Evolutionary conservation across 2,329 filamentous ascomycete genomes (phyloP).

Genomic region (Phaeosphaeria sp.): DNA sequence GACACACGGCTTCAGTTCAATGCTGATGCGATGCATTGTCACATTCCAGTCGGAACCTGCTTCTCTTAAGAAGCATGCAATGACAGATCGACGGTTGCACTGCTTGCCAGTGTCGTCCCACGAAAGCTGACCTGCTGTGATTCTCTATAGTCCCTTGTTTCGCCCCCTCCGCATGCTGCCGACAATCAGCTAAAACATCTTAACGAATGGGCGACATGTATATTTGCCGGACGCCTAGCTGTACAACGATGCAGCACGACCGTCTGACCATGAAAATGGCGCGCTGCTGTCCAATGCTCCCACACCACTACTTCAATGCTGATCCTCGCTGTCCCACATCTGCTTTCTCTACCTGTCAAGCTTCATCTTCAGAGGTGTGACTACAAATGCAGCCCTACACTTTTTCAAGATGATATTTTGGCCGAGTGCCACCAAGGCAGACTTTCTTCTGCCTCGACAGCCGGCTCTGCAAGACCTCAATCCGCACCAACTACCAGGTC

Average conservation of each 20-base stretch:
- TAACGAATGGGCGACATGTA: not conserved
- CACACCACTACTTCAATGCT: conserved; percentile 14
- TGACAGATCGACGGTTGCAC: not conserved
- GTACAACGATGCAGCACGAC: conserved; percentile 5
- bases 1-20: conserved; percentile 7
- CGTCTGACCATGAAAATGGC: conserved; percentile 6
- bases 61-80: not conserved
- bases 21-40: not conserved
- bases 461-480: conserved; percentile 8
- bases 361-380: not conserved
- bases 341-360: conserved; percentile 6
- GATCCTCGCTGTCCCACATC: conserved; percentile 9
- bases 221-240: conserved; percentile 1
- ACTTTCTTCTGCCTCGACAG: conserved; percentile 1
- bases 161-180: conserved; percentile 5
- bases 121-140: not conserved
- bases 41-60: not conserved
- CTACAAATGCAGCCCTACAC: conserved; percentile 8
- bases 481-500: conserved; percentile 18
- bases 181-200: not conserved
- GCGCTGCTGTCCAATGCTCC: conserved; percentile 20
- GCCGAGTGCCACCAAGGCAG: not conserved
- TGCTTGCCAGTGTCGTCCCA: not conserved
- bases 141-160: not conserved
- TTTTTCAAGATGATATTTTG: not conserved